Conservation (phyloP, 148 eudicot genomes). For the Heliamphora exappendiculata region DNA sequence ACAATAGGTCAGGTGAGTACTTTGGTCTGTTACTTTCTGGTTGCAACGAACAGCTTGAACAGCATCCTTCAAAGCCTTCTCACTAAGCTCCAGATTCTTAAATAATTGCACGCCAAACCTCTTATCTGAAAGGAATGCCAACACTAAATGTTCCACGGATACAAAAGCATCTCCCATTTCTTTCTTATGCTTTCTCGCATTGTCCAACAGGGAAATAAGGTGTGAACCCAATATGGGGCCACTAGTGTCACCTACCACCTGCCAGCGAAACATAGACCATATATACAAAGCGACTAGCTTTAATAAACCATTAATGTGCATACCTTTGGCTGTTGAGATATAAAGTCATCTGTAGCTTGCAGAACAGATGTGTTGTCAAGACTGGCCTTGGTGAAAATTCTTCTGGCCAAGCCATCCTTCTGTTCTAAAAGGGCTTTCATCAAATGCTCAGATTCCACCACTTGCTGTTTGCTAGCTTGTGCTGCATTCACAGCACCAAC, state of each 20-base stretch:
- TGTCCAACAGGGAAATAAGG: conserved; percentile 58
- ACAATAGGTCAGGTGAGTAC: conserved; percentile 28
- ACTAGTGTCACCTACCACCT: conserved; percentile 89
- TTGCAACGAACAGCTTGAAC: conserved; percentile 83
- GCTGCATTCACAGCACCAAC: conserved; percentile 89
- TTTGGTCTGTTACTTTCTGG: conserved; percentile 96
- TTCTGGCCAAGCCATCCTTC: conserved; percentile 89
- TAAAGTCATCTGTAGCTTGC: conserved; percentile 78
- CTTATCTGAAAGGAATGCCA: conserved; percentile 69
- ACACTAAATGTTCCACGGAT: conserved; percentile 86
- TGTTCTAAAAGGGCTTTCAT: conserved; percentile 93
- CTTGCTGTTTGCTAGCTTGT: conserved; percentile 65
- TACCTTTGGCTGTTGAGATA: conserved; percentile 91
- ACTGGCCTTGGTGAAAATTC: conserved; percentile 87
- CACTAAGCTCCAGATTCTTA: conserved; percentile 56
- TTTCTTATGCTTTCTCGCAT: conserved; percentile 72
- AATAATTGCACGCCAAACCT: conserved; percentile 83
- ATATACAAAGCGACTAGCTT: neutral
- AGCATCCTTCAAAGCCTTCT: conserved; percentile 80
- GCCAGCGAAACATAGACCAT: conserved; percentile 19
- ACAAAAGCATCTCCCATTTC: conserved; percentile 90
- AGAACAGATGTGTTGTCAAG: conserved; percentile 84
- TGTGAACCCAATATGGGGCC: conserved; percentile 66
- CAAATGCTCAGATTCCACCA: conserved; percentile 93
- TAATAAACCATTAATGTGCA: neutral